Conservation (phyloP, 371 early-diverging fungal genomes). For the Homolaphlyctis polyrhiza region DNA sequence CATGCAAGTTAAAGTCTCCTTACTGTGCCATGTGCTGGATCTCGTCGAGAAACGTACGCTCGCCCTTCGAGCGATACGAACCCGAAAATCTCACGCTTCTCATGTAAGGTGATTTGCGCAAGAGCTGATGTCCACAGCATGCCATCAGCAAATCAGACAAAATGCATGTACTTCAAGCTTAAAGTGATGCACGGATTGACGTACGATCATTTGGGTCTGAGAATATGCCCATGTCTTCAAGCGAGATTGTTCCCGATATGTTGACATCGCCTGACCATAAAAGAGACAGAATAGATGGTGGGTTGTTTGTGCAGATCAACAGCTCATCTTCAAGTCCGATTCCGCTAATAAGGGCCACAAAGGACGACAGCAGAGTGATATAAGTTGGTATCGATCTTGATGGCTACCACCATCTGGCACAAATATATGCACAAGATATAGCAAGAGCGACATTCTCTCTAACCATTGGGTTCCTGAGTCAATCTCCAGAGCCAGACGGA, state of each 20-base stretch:
- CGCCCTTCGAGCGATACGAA: slow-evolving; percentile 27
- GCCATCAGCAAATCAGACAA: neutral
- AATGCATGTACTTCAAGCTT: neutral
- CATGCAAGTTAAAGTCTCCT: neutral
- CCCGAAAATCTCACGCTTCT: slow-evolving; percentile 19
- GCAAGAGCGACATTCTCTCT: no score
- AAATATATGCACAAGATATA: no score
- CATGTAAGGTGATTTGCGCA: slow-evolving; percentile 14
- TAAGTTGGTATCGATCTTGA: neutral
- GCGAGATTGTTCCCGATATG: slow-evolving; percentile 19
- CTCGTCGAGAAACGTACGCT: slow-evolving; percentile 30
- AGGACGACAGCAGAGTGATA: neutral
- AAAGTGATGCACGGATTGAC: neutral
- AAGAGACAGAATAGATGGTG: slow-evolving; percentile 37
- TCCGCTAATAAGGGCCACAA: slow-evolving; percentile 18
- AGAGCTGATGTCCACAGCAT: slow-evolving; percentile 10
- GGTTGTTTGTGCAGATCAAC: slow-evolving; percentile 30
- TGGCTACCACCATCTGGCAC: neutral
- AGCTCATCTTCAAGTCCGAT: slow-evolving; percentile 32
- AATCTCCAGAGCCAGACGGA: slow-evolving; percentile 41
- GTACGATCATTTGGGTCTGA: slow-evolving; percentile 16
- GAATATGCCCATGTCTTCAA: slow-evolving; percentile 26
- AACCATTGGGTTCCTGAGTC: slow-evolving; percentile 39
- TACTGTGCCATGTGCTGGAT: neutral
- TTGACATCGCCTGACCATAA: slow-evolving; percentile 38